Percentiles rank a stretch among this genome's conserved stretches.
phyloP scores from a whole-genome alignment of 108 stramenopile genomes.

The Discostella pseudostelligera region DNA sequence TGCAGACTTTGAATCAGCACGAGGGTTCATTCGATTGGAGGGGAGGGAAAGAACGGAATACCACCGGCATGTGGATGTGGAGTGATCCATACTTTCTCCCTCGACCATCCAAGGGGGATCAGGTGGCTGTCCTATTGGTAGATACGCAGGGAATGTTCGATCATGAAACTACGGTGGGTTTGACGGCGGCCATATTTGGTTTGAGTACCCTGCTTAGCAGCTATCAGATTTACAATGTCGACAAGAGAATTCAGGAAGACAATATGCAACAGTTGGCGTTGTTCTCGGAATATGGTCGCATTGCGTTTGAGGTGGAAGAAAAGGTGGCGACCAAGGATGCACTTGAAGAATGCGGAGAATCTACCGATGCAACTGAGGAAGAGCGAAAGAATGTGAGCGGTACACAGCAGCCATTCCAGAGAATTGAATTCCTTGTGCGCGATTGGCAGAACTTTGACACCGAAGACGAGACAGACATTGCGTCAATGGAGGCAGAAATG shows the following conservation, averaged over 20 bases:
- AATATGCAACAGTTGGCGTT: slow-evolving; percentile 97
- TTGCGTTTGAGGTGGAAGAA: slow-evolving; percentile 77
- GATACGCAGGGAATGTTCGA: slow-evolving; percentile 99
- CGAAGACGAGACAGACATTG: slow-evolving; percentile 70
- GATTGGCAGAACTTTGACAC: slow-evolving; percentile 97
- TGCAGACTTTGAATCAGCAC: slow-evolving; percentile 56
- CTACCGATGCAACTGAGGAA: slow-evolving; percentile 3
- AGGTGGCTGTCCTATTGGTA: slow-evolving; percentile 89
- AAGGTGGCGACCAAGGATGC: slow-evolving; percentile 44
- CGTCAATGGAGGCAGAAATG: slow-evolving; percentile 85
- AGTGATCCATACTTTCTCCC: slow-evolving; percentile 87
- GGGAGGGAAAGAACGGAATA: slow-evolving; percentile 92
- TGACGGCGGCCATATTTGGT: slow-evolving; percentile 97
- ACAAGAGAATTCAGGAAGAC: slow-evolving; percentile 98
- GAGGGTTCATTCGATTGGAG: slow-evolving; percentile 90
- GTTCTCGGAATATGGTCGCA: slow-evolving; percentile 96
- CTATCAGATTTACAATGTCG: slow-evolving; percentile 98
- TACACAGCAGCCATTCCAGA: slow-evolving; percentile 87
- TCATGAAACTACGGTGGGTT: slow-evolving; percentile 94
- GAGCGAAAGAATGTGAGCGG: slow-evolving; percentile 9
- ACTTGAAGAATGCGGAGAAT: slow-evolving; percentile 22
- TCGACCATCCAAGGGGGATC: slow-evolving; percentile 52
- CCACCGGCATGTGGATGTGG: slow-evolving; percentile 99
- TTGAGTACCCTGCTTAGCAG: slow-evolving; percentile 89
- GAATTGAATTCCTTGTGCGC: slow-evolving; percentile 95